Evolutionary conservation across 2,329 filamentous ascomycete species (phyloP).

Genomic region (Aspergillus nomiae): DNA sequence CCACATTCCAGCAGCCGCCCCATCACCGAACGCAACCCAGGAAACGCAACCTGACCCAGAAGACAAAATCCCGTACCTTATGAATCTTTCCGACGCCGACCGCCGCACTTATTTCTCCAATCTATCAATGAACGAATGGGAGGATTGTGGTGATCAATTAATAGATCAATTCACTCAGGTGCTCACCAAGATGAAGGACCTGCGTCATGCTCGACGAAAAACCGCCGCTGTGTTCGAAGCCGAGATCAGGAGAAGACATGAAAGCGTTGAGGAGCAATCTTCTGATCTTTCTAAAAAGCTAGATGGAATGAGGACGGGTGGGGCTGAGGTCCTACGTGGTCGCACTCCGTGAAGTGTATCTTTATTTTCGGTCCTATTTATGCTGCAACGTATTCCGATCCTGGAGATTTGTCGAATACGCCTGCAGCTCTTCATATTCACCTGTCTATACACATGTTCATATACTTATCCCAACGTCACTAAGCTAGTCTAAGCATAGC

Average conservation of each 20-base stretch:
- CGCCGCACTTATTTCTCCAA: slow-evolving; percentile 55
- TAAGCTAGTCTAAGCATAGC: background rate
- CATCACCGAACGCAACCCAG: slow-evolving; percentile 24
- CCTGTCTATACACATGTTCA: background rate
- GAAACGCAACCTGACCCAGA: slow-evolving; percentile 15
- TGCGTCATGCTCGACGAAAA: slow-evolving; percentile 56
- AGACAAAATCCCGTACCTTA: slow-evolving; percentile 41
- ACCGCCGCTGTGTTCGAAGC: slow-evolving; percentile 56
- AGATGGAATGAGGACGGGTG: slow-evolving; percentile 56
- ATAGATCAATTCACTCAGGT: slow-evolving; percentile 57
- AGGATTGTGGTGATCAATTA: slow-evolving; percentile 64
- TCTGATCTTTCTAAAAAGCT: slow-evolving; percentile 53
- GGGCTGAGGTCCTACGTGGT: slow-evolving; percentile 54
- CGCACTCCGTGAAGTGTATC: slow-evolving; percentile 26
- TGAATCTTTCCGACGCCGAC: slow-evolving; percentile 38
- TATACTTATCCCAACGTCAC: background rate
- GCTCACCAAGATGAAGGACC: slow-evolving; percentile 53
- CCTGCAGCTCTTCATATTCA: background rate
- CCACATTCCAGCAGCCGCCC: slow-evolving; percentile 35
- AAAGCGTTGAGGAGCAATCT: slow-evolving; percentile 52
- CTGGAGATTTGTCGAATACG: slow-evolving; percentile 3
- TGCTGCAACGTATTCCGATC: background rate
- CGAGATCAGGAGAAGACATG: slow-evolving; percentile 57
- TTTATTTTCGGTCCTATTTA: background rate
- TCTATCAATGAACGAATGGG: slow-evolving; percentile 59